phyloP scores from a whole-genome alignment of 140 eudicot species.

The Cichorium intybus region DNA sequence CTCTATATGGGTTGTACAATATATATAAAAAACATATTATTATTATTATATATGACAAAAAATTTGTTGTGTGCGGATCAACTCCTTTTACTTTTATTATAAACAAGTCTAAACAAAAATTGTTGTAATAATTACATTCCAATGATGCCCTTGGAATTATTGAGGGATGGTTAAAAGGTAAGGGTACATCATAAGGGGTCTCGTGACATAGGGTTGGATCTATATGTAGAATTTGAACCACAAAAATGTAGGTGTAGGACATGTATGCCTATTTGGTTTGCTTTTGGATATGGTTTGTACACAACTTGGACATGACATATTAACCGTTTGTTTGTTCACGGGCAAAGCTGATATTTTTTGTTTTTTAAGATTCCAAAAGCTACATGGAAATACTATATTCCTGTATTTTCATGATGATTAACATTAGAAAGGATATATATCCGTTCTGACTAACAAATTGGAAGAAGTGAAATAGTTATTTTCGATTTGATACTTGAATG shows the following conservation, averaged over 20 bases:
- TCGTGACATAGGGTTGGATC: conserved; percentile 26
- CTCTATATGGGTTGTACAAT: no score
- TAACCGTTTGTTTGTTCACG: conserved; percentile 3
- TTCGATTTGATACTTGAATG: no score
- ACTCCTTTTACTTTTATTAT: neutral
- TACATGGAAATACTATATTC: neutral
- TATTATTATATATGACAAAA: no score
- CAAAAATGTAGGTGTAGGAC: conserved; percentile 18
- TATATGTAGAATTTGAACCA: conserved; percentile 23
- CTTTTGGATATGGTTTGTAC: conserved; percentile 11
- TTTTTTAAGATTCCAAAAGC: neutral
- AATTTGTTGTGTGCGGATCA: no score
- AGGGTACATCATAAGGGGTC: conserved; percentile 3
- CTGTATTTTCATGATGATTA: neutral
- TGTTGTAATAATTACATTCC: conserved; percentile 12
- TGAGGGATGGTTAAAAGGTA: conserved; percentile 12
- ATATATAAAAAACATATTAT: no score
- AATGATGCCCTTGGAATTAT: conserved; percentile 15
- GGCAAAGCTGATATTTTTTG: neutral
- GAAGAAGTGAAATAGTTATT: no score
- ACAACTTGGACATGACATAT: neutral
- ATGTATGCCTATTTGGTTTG: conserved; percentile 9
- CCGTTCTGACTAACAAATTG: no score
- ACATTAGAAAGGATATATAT: no score
- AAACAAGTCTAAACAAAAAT: neutral